These are phyloP conservation scores for Spergularia azorica DNA, from an alignment of 179 eudicot genomes.

Conservation along the genomic window DNA sequence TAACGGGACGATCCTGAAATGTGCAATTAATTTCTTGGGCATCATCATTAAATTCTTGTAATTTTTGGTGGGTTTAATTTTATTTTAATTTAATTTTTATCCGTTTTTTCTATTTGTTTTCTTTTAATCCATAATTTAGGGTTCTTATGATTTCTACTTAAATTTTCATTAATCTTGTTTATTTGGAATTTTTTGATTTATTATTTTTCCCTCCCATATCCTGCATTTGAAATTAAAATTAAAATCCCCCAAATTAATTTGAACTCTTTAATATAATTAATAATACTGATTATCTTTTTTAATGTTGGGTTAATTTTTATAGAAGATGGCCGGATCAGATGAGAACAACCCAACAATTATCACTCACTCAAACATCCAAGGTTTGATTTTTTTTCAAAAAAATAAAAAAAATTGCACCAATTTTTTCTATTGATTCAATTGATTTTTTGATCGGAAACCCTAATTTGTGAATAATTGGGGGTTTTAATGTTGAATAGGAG, in stretches of 20 bases:
- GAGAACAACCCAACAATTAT: conserved; percentile 41
- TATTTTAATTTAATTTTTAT: neutral
- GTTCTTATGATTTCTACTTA: neutral
- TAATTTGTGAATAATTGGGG: conserved; percentile 9
- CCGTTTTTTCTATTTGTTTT: conserved; percentile 6
- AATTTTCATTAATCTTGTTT: neutral
- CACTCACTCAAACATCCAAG: conserved; percentile 32
- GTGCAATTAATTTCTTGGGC: no score
- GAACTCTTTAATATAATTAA: no score
- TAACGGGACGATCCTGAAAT: no score
- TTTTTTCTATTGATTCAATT: neutral
- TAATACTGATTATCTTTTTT: no score
- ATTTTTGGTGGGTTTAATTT: neutral
- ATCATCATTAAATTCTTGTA: no score
- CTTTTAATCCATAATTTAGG: neutral
- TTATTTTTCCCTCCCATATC: no score
- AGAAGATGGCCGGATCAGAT: conserved; percentile 39
- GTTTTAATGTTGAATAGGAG: conserved; percentile 18
- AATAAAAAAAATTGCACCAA: neutral
- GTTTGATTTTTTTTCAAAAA: conserved; percentile 15
- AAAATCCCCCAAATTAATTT: no score
- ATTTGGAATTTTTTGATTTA: neutral
- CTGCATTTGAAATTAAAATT: no score
- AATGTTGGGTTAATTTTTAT: neutral
- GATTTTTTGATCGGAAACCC: conserved; percentile 10